Evolutionary conservation across 371 early-diverging fungal genomes (phyloP), one percentile per base, ranked within the genome.

Genomic region (Actinomortierella ambigua): DNA sequence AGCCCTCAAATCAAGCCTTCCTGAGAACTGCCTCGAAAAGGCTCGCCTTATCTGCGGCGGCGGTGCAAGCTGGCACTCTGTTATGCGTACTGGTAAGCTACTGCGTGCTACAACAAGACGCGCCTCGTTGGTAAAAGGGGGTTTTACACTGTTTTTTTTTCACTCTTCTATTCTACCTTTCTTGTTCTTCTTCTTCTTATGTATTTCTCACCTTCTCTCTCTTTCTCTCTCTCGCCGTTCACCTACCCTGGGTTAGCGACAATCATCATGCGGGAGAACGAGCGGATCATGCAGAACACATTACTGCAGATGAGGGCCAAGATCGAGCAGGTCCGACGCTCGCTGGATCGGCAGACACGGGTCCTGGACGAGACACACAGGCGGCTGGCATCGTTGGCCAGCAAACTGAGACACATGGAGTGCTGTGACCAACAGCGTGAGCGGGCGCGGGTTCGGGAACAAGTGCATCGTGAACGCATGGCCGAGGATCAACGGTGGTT

Each of bases 181-280:
- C n/a, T n/a, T n/a, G n/a, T n/a, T n/a, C n/a, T n/a, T n/a, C 22
- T 60, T 43, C 53, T 60, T 27, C 42, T 46, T 14, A 29, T 57
- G 39, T 48, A 55, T 59, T 55, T 40, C 47, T 17, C 27, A 27
- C 29, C 24, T 6, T 4, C 59, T 22, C 7, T 26, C 29, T 23
- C 20, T 22, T 15, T 42, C 41, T 50, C 23, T 17, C 22, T 0
- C 15, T 26, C 26, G 11, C 13, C 39, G n/a, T 34, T 34, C 11
- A 6, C 34, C 7, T 34, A 34, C 34, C 11, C 4, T 34, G 4
- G 7, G 4, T 6, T 26, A 65, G 69, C 63, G 41, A 68, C 56
- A 2, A 39, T 68, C 2, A 60, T 69, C 40, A 57, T 60, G 20
- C 70, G 70, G 17, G 65, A 69, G 58, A 64, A 64, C 28, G 57